These are phyloP conservation scores for Begonia peltatifolia DNA, from an alignment of 306 rosid genomes.

Conservation along the genomic window DNA sequence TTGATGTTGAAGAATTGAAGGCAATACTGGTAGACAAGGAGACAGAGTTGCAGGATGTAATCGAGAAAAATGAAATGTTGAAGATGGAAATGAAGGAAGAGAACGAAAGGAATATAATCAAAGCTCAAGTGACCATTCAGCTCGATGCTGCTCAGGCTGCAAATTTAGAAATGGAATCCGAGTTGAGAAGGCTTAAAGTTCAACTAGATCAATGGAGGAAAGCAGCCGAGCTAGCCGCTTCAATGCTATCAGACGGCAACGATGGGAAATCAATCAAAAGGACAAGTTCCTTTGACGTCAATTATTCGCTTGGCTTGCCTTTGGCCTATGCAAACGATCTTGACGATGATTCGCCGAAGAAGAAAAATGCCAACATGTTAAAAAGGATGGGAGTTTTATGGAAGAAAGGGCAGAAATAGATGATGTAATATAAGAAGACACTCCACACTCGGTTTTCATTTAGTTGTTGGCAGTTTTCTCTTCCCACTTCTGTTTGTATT, in stretches of 20 bases:
- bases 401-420: slow-evolving; percentile 67
- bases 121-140: slow-evolving; percentile 27
- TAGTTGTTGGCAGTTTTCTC: neutral
- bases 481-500: too few relatives aligned
- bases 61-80: slow-evolving; percentile 43
- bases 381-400: slow-evolving; percentile 87
- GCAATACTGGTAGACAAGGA: slow-evolving; percentile 32
- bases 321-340: slow-evolving; percentile 56
- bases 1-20: slow-evolving; percentile 8
- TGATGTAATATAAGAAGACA: neutral
- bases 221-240: slow-evolving; percentile 87
- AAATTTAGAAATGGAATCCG: slow-evolving; percentile 60
- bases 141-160: slow-evolving; percentile 40
- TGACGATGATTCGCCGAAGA: slow-evolving; percentile 74
- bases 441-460: neutral
- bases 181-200: slow-evolving; percentile 67
- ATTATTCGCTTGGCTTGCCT: slow-evolving; percentile 41
- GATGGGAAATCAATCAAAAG: slow-evolving; percentile 44
- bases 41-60: slow-evolving; percentile 39
- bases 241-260: slow-evolving; percentile 57
- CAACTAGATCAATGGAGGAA: slow-evolving; percentile 96
- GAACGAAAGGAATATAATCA: slow-evolving; percentile 24
- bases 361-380: slow-evolving; percentile 70
- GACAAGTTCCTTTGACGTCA: slow-evolving; percentile 33
- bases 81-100: slow-evolving; percentile 34